A percentile compares a stretch with the other conserved stretches of the same genome.
Conservation (phyloP, 306 rosid genomes). For the Prunus armeniaca region DNA sequence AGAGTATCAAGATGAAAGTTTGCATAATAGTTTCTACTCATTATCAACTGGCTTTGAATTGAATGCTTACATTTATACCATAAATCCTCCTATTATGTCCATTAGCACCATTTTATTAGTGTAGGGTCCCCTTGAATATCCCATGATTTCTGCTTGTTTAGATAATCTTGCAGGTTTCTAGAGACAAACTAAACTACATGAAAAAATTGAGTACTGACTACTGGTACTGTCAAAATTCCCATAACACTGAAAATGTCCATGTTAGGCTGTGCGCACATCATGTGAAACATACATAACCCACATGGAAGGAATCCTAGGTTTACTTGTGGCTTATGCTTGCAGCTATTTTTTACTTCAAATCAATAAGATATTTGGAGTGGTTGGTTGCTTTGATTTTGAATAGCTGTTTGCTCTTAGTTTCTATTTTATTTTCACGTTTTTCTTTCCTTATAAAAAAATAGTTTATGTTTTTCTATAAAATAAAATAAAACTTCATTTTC, state of each 20-base stretch:
- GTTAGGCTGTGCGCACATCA: not conserved
- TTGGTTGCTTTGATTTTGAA: not conserved
- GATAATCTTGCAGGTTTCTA: conserved; percentile 5
- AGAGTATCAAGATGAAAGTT: too few relatives aligned
- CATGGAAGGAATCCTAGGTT: conserved; percentile 50
- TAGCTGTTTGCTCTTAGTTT: too few relatives aligned
- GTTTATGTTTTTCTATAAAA: too few relatives aligned
- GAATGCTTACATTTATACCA: too few relatives aligned
- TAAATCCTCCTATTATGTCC: too few relatives aligned
- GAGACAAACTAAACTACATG: not conserved
- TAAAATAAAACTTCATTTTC: too few relatives aligned
- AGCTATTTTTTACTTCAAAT: conserved; percentile 8
- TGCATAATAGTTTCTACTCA: too few relatives aligned
- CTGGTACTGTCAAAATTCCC: conserved; percentile 6
- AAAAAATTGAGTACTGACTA: not conserved
- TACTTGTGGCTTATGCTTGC: conserved; percentile 23
- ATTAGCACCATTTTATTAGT: too few relatives aligned
- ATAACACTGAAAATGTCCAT: conserved; percentile 9
- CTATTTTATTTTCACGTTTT: too few relatives aligned
- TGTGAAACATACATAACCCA: conserved; percentile 25
- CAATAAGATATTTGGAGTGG: conserved; percentile 17
- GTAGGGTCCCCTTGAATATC: not conserved
- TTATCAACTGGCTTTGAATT: too few relatives aligned
- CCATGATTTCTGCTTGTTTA: conserved; percentile 29
- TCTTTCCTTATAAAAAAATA: too few relatives aligned